Evolutionary conservation across 1,284 basidiomycete species (phyloP), one percentile per base, ranked within the genome.

Genomic region (Ceratobasidium sp.): DNA sequence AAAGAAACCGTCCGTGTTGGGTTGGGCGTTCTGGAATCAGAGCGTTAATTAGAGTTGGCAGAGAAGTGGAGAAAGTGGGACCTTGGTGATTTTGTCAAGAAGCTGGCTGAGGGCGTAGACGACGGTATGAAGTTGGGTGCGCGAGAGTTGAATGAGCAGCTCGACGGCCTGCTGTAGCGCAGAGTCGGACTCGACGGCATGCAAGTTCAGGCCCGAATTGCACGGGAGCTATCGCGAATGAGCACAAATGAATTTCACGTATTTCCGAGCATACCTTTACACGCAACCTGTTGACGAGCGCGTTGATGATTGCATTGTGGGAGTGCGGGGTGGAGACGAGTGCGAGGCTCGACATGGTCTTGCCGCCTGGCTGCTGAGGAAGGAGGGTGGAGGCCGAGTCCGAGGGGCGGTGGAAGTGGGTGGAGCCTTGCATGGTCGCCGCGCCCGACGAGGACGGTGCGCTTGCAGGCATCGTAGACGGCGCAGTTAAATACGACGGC

Each of bases 51-150:
- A 9, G n/a, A 49, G n/a, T 49, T 15, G 59, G 78, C 82, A 54
- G 9, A 68, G 32, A 25, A 37, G 19, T 22, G 22, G 25, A 51
- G 37, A 57, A 17, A 56, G 76, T 15, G 25, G 43, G 22, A 95
- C 95, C 87, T 92, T 93, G 70, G 91, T 88, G 43, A 96, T 84
- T 37, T 90, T 89, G 79, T 96, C 94, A 54, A 96, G 84, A 32
- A 93, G 86, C 78, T 92, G 90, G 56, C 89, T 89, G 65, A 97
- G 85, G n/a, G 90, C 90, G 85, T 90, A 92, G 1, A 91, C 90
- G 62, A 96, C 94, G 77, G 92, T 89, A 80, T 94, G 90, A 74
- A 95, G 84, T 19, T 91, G 91, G 79, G 94, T 91, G 73, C 87
- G 85, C 0, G 94, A 90, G 22, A 96, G 87, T 65, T 94, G 90